Percentiles rank a stretch among this genome's conserved stretches.
phyloP scores from a whole-genome alignment of 2,329 filamentous ascomycete species.

The Madurella fahalii region DNA sequence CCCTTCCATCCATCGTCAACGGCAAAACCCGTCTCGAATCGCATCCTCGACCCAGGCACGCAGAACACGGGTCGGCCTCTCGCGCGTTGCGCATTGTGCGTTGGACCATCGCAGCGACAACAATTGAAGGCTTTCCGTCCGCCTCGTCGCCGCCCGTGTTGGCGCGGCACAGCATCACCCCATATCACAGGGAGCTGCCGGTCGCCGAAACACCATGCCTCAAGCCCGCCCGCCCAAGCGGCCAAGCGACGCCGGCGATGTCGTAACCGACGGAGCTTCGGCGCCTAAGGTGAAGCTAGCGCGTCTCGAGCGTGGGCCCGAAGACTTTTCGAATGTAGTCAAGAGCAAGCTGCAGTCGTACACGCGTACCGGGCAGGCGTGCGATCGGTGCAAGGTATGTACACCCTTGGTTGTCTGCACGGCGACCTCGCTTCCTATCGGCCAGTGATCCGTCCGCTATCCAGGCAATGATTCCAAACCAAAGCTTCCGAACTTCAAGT shows the following conservation, averaged over 20 bases:
- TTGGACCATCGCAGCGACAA: not conserved
- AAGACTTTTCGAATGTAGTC: constrained; percentile 53
- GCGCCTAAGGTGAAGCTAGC: constrained; percentile 45
- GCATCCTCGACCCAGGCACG: constrained; percentile 4
- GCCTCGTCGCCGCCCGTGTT: constrained; percentile 19
- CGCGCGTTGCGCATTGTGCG: constrained; percentile 4
- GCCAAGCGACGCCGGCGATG: constrained; percentile 38
- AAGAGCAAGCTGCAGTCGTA: constrained; percentile 54
- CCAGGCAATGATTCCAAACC: too few species aligned
- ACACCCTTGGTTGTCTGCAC: not conserved
- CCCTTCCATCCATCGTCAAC: constrained; percentile 10
- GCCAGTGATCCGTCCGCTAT: not conserved
- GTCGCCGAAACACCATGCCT: constrained; percentile 33
- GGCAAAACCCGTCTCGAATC: constrained; percentile 23
- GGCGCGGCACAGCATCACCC: constrained; percentile 20
- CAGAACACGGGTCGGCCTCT: not conserved
- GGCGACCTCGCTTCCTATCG: not conserved
- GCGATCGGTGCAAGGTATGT: constrained; percentile 74
- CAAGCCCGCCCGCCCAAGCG: constrained; percentile 43
- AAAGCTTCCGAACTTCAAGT: not conserved
- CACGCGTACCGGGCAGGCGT: constrained; percentile 73
- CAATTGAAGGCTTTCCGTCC: constrained; percentile 9
- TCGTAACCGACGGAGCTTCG: constrained; percentile 32
- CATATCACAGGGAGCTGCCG: constrained; percentile 10
- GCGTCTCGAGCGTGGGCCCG: constrained; percentile 43